Evolutionary conservation across 208 protist genomes (phyloP).

Genomic region (Trypanosoma grayi): DNA sequence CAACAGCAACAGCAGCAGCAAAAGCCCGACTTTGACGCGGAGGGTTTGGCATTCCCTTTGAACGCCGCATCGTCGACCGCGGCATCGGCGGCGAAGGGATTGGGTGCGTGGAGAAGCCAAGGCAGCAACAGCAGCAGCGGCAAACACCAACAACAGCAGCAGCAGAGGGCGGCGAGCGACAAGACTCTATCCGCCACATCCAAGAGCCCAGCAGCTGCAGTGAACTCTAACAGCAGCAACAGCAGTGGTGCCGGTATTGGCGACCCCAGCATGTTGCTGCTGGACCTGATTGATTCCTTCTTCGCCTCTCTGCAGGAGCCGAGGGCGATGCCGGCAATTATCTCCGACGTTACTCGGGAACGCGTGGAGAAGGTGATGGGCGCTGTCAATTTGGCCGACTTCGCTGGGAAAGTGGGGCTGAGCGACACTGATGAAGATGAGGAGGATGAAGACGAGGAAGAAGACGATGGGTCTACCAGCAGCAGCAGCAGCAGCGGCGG

Average conservation of each 20-base stretch:
- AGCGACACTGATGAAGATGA: constrained; percentile 26
- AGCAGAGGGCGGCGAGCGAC: background rate
- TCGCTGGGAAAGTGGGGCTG: constrained; percentile 27
- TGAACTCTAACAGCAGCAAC: background rate
- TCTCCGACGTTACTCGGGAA: constrained; percentile 51
- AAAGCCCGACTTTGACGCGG: constrained; percentile 7
- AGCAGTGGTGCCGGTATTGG: constrained; percentile 5
- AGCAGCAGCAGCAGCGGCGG: constrained; percentile 1
- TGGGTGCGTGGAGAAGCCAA: constrained; percentile 8
- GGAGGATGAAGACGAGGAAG: constrained; percentile 24
- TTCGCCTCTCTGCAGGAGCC: constrained; percentile 52
- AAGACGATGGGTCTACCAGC: constrained; percentile 31
- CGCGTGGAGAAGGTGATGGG: constrained; percentile 67
- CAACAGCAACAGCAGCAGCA: background rate
- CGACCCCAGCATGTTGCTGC: constrained; percentile 31
- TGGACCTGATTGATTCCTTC: constrained; percentile 54
- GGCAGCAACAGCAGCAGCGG: constrained; percentile 5
- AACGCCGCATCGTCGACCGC: constrained; percentile 8
- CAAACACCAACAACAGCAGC: background rate
- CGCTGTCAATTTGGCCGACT: constrained; percentile 52
- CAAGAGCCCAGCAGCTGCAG: background rate
- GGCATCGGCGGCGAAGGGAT: constrained; percentile 9
- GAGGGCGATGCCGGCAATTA: constrained; percentile 52
- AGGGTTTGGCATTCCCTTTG: constrained; percentile 15
- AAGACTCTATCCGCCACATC: background rate